Evolutionary conservation across 164 flowering plant species (phyloP), one percentile per base, ranked within the genome.

Genomic region (Paratinospora sagittata): DNA sequence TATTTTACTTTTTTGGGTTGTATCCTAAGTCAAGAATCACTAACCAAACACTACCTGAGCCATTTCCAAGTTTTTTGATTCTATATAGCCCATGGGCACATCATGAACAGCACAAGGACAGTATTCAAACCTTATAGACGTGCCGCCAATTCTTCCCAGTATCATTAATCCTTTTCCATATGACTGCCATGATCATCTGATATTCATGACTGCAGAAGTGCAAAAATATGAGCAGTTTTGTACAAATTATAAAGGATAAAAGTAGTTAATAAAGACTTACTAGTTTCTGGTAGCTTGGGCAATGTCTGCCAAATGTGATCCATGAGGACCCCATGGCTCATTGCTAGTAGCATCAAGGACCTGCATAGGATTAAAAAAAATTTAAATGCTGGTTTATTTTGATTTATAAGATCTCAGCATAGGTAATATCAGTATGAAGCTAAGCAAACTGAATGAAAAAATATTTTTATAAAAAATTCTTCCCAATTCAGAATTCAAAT

Each of bases 251-350:
- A 69, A 57, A 65, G 6, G 13, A n/a, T 21, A 21, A 68, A 27
- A 17, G 63, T 64, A 9, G 70, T 72, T 16, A 9, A 33, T 41
- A 69, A 7, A 68, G 63, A 70, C 94, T 80, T 80, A 95, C 99
- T 86, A 89, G 77, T 95, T 92, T 83, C 87, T 85, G 8, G 93
- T 74, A 71, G 99, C 98, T 73, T 88, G 87, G 23, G 99, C 99
- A 87, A 96, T 87, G 81, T 96, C 99, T 55, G 98, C 90, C 69
- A 96, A 91, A 74, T 82, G 86, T 49, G 97, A 78, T 71, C 98
- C 99, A 87, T 96, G 98, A 70, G 99, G 98, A 78, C 99, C 99
- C 99, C 98, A 93, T 4, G 97, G 86, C 82, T 96, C 99, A 83
- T 96, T 96, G 85, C 97, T 96, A 58, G 99, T 96, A 68, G 98